phyloP scores from a whole-genome alignment of 495 filamentous ascomycete species.

The Xanthoparmelia taractica region DNA sequence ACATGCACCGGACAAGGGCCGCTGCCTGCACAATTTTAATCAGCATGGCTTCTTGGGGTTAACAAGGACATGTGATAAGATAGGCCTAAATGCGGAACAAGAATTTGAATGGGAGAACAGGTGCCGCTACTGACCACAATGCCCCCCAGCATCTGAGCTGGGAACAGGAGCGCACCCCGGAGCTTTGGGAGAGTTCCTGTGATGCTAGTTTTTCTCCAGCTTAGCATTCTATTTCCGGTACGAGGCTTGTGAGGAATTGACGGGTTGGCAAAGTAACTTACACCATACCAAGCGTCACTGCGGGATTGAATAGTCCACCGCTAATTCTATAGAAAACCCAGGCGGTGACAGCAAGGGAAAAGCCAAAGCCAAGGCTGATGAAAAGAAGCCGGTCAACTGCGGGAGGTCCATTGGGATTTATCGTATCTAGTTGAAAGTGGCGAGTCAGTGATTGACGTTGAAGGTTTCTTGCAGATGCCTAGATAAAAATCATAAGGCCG shows the following conservation, averaged over 20 bases:
- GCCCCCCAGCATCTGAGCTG: conserved; percentile 33
- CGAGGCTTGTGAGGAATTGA: conserved; percentile 32
- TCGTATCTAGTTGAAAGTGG: neutral
- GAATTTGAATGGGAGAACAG: neutral
- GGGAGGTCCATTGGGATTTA: neutral
- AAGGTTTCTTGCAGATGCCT: neutral
- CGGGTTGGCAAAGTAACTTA: conserved; percentile 60
- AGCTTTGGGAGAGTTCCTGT: conserved; percentile 30
- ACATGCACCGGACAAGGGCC: conserved; percentile 31
- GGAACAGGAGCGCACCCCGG: conserved; percentile 32
- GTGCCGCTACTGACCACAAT: conserved; percentile 21
- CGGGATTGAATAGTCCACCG: conserved; percentile 77
- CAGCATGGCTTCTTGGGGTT: neutral
- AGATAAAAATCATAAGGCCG: neutral
- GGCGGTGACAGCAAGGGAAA: conserved; percentile 69
- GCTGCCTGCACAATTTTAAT: conserved; percentile 21
- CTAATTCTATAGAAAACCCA: conserved; percentile 80
- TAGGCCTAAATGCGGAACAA: neutral
- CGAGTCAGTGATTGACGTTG: neutral
- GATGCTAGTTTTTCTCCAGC: conserved; percentile 5
- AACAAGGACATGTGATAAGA: neutral
- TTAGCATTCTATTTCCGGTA: neutral
- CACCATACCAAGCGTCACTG: conserved; percentile 64
- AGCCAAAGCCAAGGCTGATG: conserved; percentile 66
- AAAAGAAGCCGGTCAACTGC: conserved; percentile 46